These are phyloP conservation scores for Geosmithia flava DNA, from an alignment of 2,329 filamentous ascomycete species.

Conservation along the genomic window DNA sequence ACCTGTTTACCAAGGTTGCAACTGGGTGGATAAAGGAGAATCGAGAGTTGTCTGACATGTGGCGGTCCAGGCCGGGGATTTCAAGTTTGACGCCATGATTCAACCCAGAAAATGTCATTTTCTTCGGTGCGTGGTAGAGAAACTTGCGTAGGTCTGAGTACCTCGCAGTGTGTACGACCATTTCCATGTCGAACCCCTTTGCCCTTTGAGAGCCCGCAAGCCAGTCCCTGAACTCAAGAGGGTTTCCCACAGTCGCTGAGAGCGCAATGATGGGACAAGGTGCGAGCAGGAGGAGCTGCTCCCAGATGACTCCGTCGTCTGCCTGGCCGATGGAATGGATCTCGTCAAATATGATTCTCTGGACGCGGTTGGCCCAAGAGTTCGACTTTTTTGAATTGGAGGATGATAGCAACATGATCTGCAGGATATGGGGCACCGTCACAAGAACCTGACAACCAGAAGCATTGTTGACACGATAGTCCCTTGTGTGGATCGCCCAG, in stretches of 20 bases:
- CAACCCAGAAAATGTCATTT: conserved; percentile 39
- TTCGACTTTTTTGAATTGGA: conserved; percentile 42
- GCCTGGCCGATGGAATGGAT: conserved; percentile 69
- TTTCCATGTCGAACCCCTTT: conserved; percentile 51
- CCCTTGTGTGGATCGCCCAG: conserved; percentile 68
- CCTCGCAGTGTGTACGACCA: conserved; percentile 55
- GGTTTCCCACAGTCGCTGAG: conserved; percentile 70
- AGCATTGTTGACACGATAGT: conserved; percentile 64
- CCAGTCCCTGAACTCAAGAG: conserved; percentile 57
- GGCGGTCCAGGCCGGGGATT: too few relatives aligned
- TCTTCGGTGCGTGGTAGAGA: conserved; percentile 40
- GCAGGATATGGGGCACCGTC: conserved; percentile 66
- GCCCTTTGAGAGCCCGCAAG: conserved; percentile 49
- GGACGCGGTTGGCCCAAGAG: conserved; percentile 54
- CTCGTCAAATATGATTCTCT: conserved; percentile 72
- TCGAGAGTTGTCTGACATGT: too few relatives aligned
- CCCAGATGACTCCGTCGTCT: conserved; percentile 67
- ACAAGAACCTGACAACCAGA: conserved; percentile 63
- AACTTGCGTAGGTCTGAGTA: conserved; percentile 75
- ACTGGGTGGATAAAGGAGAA: conserved; percentile 57
- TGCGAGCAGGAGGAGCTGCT: conserved; percentile 61
- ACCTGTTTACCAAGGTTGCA: conserved; percentile 36
- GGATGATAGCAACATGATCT: conserved; percentile 62
- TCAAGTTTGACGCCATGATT: too few relatives aligned
- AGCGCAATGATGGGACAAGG: conserved; percentile 70